phyloP scores from a whole-genome alignment of 495 filamentous ascomycete species.

The Bryoglossum gracile region DNA sequence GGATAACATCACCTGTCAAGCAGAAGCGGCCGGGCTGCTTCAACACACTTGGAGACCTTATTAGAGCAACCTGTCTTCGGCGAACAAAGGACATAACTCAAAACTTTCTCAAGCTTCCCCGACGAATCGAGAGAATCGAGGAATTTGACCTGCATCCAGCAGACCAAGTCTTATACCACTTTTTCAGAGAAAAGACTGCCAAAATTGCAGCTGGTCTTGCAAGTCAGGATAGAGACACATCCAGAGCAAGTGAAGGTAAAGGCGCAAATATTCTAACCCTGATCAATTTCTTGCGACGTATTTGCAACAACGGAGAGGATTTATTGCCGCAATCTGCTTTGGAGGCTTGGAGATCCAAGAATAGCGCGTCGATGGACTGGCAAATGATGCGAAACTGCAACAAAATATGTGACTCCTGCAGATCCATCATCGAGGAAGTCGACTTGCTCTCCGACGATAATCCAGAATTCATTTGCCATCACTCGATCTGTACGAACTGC shows the following conservation, averaged over 20 bases:
- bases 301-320: slow-evolving; percentile 28
- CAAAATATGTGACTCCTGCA: no score
- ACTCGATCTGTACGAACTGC: no score
- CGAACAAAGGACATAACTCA: slow-evolving; percentile 20
- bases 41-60: slow-evolving; percentile 17
- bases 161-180: slow-evolving; percentile 24
- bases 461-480: no score
- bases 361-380: no score
- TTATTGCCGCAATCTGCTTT: slow-evolving; percentile 19
- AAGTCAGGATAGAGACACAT: neutral
- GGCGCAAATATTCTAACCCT: slow-evolving; percentile 20
- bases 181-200: slow-evolving; percentile 2
- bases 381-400: no score
- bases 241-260: slow-evolving; percentile 10
- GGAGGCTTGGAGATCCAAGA: no score
- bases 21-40: slow-evolving; percentile 14
- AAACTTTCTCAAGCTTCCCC: slow-evolving; percentile 10
- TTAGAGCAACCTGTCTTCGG: slow-evolving; percentile 26
- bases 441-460: no score
- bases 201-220: neutral
- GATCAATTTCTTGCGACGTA: slow-evolving; percentile 24
- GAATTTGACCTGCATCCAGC: slow-evolving; percentile 15
- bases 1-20: slow-evolving; percentile 15
- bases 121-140: slow-evolving; percentile 13
- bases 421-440: no score